Evolutionary conservation across 352 stramenopile species (phyloP), one percentile per base, ranked within the genome.

Genomic region (Phytopythium kandeliae): DNA sequence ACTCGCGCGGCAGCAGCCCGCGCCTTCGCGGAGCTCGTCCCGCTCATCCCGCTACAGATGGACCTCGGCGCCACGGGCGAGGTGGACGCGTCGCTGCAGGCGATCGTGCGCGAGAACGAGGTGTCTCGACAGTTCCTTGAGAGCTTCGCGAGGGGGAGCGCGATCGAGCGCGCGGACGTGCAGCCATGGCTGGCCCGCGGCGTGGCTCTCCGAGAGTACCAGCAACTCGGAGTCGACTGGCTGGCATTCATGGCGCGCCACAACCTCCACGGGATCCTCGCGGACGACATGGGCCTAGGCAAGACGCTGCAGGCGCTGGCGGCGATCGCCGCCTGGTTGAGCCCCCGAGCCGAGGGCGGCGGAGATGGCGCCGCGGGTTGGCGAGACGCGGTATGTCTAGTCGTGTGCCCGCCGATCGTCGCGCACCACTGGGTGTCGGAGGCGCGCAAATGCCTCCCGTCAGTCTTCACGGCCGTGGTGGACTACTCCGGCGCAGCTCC

Each of bases 301-400:
- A 99, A 99, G 66, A 99, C 96, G 16, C 57, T 99, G 15, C 93
- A 98, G 65, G 78, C 93, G 33, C 79, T 99, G n/a, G 62, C 92
- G 28, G 75, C 77, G 12, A 84, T 98, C 24, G 93, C 81, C 4
- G 66, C 92, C n/a, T 70, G 54, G 38, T 61, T 87, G 11, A 25
- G 6, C 13, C 16, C 15, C n/a, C 16, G 26, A 6, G 5, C 36
- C 5, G 3, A 15, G 7, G 4, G 6, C 37, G 57, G 6, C 38
- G 34, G 56, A 4, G 8, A 1, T 19, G 13, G 44, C 30, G 9
- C 25, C 8, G 38, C 8, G 0, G 5, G 38, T n/a, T 3, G 13
- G 10, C 40, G 40, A 21, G 40, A 30, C 22, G 37, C 37, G 11
- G 37, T 58, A 31, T 74, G 64, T 17, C 61, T 99, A 4, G 63